Conservation (phyloP, 345 rosid genomes). For the Barbarea vulgaris region DNA sequence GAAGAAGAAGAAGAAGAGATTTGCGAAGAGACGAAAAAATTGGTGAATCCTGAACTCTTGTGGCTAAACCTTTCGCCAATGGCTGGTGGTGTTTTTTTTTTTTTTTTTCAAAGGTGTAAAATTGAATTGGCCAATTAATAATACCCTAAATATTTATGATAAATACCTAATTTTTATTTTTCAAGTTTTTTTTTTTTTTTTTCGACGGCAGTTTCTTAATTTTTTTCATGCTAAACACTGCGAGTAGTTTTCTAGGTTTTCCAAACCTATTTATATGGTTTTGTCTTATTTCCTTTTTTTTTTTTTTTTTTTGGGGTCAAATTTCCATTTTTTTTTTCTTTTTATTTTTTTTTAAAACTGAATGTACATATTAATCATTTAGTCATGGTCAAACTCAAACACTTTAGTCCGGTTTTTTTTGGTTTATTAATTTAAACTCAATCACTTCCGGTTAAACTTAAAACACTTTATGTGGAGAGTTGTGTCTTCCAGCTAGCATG, state of each 20-base stretch:
- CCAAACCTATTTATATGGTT: not conserved
- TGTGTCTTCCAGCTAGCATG: not conserved
- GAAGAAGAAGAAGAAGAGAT: constrained; percentile 6
- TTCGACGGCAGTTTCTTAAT: constrained; percentile 29
- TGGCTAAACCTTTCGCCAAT: constrained; percentile 42
- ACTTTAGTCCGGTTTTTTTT: no score
- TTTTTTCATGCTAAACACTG: constrained; percentile 5
- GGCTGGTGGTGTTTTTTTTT: constrained; percentile 23
- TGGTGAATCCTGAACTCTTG: constrained; percentile 18
- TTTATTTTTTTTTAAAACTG: no score
- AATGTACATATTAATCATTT: not conserved
- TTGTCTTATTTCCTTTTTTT: not conserved
- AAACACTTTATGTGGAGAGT: not conserved
- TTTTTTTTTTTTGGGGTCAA: no score
- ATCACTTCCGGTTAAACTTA: not conserved
- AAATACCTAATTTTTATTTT: constrained; percentile 2
- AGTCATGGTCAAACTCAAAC: not conserved
- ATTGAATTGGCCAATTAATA: constrained; percentile 17
- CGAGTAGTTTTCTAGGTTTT: constrained; percentile 16
- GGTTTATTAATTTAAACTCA: no score
- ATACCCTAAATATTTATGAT: not conserved
- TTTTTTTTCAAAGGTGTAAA: constrained; percentile 13
- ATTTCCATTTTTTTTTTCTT: no score
- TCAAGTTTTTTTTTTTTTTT: not conserved
- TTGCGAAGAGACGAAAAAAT: constrained; percentile 25